These are phyloP conservation scores for Sclerotinia subarctica DNA, from an alignment of 2,329 filamentous ascomycete genomes.

Conservation along the genomic window DNA sequence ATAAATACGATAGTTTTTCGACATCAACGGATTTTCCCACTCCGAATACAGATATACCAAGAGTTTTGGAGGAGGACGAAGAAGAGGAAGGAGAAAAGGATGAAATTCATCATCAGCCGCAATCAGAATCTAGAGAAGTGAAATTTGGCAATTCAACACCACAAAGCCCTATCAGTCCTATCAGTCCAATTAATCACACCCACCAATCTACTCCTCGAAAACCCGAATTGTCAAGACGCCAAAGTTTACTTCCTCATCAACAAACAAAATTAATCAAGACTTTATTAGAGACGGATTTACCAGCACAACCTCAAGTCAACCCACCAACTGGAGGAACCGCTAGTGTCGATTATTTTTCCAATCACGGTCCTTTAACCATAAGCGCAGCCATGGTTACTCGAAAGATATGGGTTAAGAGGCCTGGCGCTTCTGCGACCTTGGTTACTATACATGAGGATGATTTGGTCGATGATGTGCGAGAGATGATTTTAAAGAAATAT, in stretches of 20 bases:
- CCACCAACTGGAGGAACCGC: constrained; percentile 6
- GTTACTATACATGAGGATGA: constrained; percentile 84
- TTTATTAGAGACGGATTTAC: constrained; percentile 46
- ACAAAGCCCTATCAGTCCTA: constrained; percentile 19
- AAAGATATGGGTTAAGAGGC: constrained; percentile 94
- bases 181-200: not conserved
- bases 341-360: constrained; percentile 35
- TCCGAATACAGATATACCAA: constrained; percentile 35
- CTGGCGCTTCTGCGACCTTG: constrained; percentile 79
- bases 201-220: constrained; percentile 20
- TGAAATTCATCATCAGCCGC: constrained; percentile 12
- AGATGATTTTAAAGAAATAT: constrained; percentile 90
- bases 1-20: constrained; percentile 34
- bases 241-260: constrained; percentile 46
- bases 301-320: constrained; percentile 39
- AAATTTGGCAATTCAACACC: constrained; percentile 9
- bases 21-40: constrained; percentile 34
- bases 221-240: constrained; percentile 36
- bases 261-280: constrained; percentile 51
- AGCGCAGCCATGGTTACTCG: constrained; percentile 56
- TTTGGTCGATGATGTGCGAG: constrained; percentile 89
- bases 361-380: constrained; percentile 35
- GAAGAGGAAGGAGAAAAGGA: constrained; percentile 5
- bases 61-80: constrained; percentile 30
- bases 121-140: constrained; percentile 11